Evolutionary conservation across 2,329 filamentous ascomycete species (phyloP), one percentile per base, ranked within the genome.

Genomic region (Rutstroemia sp.): DNA sequence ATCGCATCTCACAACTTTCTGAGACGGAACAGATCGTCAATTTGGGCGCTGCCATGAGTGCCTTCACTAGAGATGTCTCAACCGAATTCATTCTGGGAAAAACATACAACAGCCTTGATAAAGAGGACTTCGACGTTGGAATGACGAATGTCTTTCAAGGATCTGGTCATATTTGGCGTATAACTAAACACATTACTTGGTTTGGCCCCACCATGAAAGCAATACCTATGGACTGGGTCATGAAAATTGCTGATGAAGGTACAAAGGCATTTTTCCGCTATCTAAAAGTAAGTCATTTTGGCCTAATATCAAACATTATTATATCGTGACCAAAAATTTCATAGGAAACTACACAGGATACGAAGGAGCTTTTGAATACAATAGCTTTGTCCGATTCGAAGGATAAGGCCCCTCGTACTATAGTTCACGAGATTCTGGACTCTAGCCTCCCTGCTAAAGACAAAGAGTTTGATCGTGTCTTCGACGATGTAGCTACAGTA

Each of bases 401-500:
- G n/a, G 23, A 49, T 21, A 50, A 52, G 41, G n/a, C 14, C 14
- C 54, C 48, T 49, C 34, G 55, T 59, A 65, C 60, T 10, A 59
- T 65, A 23, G 59, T 65, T 27, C 51, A 62, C 39, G 58, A 58
- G 16, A 59, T 63, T 1, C 21, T 65, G 5, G 27, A 61, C 18
- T 59, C 55, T 16, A 44, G 56, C 10, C 66, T 74, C 0, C 68
- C 71, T 1, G 42, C 60, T 3, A 19, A 58, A 3, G 72, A 74
- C 27, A 73, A 72, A 58, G 61, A 63, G 0, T 38, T 65, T 1
- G 34, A 53, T 1, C 65, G 72, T 0, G 58, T 74, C 4, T 59
- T 60, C 2, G 62, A 67, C 2, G 72, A 75, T 10, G 66, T 64
- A 19, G 59, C 62, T 2, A 42, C 72, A 2, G 65, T 70, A 7